Conservation (phyloP, 768 basidiomycete species). For the Mycena olivaceomarginata region DNA sequence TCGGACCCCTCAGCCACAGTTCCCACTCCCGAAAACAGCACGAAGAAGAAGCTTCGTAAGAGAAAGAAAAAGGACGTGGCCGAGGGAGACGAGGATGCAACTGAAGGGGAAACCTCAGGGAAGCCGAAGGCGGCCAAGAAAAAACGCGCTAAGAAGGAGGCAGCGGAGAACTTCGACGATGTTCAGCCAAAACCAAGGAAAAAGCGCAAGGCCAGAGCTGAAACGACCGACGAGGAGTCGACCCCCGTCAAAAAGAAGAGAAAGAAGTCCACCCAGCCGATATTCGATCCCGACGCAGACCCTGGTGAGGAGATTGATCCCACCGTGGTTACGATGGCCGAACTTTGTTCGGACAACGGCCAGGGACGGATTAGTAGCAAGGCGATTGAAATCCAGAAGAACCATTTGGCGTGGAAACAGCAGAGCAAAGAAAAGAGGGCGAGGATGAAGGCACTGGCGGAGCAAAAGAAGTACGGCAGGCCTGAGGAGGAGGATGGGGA, state of each 20-base stretch:
- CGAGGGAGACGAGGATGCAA: slow-evolving; percentile 2
- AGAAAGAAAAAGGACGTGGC: slow-evolving; percentile 27
- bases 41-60: slow-evolving; percentile 31
- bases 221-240: slow-evolving; percentile 15
- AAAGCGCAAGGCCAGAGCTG: slow-evolving; percentile 27
- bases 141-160: slow-evolving; percentile 21
- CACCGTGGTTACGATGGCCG: slow-evolving; percentile 89
- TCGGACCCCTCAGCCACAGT: neutral
- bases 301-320: slow-evolving; percentile 89
- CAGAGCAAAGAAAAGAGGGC: slow-evolving; percentile 80
- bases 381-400: slow-evolving; percentile 81
- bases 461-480: slow-evolving; percentile 85
- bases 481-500: slow-evolving; percentile 67
- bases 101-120: slow-evolving; percentile 16
- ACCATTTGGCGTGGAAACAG: slow-evolving; percentile 84
- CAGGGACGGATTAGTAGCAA: slow-evolving; percentile 88
- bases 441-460: slow-evolving; percentile 77
- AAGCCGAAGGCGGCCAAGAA: slow-evolving; percentile 25
- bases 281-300: slow-evolving; percentile 75
- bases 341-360: slow-evolving; percentile 85
- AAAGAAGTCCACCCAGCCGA: slow-evolving; percentile 66
- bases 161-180: slow-evolving; percentile 1
- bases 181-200: slow-evolving; percentile 21
- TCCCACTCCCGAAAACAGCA: slow-evolving; percentile 16
- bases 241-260: slow-evolving; percentile 23